Percentiles rank a stretch among this genome's conserved stretches.
Conservation (phyloP, 73 alveolate species). For the Paramecium octaurelia region DNA sequence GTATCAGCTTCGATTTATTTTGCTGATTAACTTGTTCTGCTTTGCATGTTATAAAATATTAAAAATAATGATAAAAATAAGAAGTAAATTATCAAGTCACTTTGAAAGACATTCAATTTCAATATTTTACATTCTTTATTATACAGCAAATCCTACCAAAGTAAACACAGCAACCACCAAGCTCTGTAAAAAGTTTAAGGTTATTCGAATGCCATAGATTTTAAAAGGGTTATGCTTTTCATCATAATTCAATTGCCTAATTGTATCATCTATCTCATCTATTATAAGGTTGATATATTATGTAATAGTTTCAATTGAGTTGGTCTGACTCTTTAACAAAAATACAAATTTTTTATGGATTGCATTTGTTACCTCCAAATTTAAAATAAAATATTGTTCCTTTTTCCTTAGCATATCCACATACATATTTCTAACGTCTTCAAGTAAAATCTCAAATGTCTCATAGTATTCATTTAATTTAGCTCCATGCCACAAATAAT, state of each 20-base stretch:
- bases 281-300: background rate
- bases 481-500: conserved; percentile 19
- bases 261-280: background rate
- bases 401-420: background rate
- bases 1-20: background rate
- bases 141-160: background rate
- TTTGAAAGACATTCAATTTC: background rate
- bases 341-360: conserved; percentile 9
- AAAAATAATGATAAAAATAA: background rate
- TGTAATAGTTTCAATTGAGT: background rate
- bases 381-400: background rate
- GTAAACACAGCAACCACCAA: background rate
- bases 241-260: conserved; percentile 1
- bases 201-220: conserved; percentile 5
- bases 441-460: background rate
- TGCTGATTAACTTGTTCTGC: background rate
- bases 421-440: conserved; percentile 22
- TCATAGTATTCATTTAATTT: conserved; percentile 18
- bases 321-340: background rate
- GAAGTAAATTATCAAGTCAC: background rate
- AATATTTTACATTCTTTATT: conserved; percentile 3
- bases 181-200: conserved; percentile 3
- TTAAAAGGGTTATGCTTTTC: background rate
- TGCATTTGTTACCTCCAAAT: background rate
- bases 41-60: background rate